phyloP scores from a whole-genome alignment of 352 stramenopile genomes.

The Globisporangium radiosum region DNA sequence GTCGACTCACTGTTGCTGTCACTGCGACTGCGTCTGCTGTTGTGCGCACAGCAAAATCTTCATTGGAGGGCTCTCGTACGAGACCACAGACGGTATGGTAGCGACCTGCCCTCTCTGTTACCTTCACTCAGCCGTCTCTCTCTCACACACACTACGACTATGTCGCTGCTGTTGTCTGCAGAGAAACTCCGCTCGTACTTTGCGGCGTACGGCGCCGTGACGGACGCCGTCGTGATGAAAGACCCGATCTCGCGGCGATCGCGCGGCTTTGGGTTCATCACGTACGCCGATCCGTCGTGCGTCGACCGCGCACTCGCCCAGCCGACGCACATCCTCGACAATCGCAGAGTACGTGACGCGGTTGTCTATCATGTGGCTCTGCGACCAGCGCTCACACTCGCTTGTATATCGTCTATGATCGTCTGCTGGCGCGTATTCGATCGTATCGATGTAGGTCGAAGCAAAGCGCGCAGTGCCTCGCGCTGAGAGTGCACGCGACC shows the following conservation, averaged over 20 bases:
- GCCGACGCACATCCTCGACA: constrained; percentile 89
- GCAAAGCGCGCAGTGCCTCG: constrained; percentile 88
- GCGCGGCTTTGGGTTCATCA: constrained; percentile 92
- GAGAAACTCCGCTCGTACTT: constrained; percentile 90
- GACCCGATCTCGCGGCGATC: constrained; percentile 88
- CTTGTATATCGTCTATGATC: too few relatives aligned
- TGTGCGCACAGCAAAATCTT: constrained; percentile 79
- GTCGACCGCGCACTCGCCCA: constrained; percentile 88
- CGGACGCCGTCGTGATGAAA: constrained; percentile 92
- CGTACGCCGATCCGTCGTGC: constrained; percentile 82
- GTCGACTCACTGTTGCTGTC: neutral
- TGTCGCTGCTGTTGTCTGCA: constrained; percentile 19
- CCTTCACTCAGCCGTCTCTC: neutral
- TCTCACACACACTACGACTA: neutral
- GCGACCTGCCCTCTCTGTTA: neutral
- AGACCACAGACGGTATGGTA: constrained; percentile 76
- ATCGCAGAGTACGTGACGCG: constrained; percentile 54
- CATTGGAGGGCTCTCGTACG: constrained; percentile 86
- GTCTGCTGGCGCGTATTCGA: too few relatives aligned
- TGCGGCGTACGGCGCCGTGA: constrained; percentile 82
- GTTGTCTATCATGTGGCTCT: too few relatives aligned
- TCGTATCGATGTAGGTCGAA: constrained; percentile 56
- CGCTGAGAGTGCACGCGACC: constrained; percentile 76
- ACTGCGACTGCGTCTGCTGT: constrained; percentile 6
- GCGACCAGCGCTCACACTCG: too few relatives aligned